These are phyloP conservation scores for Fusarium annulatum DNA, from an alignment of 2,329 filamentous ascomycete species.

Conservation along the genomic window DNA sequence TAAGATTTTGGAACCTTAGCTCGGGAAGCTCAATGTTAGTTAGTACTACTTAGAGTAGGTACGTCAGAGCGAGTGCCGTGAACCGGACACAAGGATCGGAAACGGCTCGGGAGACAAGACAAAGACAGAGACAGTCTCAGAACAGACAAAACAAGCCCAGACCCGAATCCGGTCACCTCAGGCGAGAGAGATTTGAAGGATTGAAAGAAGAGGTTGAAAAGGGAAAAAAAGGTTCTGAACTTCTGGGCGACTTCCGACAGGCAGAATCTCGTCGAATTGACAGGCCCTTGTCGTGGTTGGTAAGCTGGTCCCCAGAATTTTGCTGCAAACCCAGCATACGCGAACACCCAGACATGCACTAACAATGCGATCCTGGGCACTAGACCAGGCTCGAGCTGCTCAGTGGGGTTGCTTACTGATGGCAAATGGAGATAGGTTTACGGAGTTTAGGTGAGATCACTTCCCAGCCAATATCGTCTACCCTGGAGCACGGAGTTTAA, in stretches of 20 bases:
- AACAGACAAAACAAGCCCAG: neutral
- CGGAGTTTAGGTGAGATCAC: conserved; percentile 10
- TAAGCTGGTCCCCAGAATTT: conserved; percentile 34
- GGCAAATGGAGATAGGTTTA: conserved; percentile 1
- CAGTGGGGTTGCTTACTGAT: conserved; percentile 16
- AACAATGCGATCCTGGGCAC: conserved; percentile 7
- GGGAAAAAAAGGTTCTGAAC: conserved; percentile 6
- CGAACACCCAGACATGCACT: conserved; percentile 24
- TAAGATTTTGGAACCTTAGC: conserved; percentile 21
- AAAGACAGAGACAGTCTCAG: conserved; percentile 8
- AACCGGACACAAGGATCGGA: conserved; percentile 11
- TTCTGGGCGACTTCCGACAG: conserved; percentile 33
- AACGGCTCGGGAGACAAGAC: conserved; percentile 12
- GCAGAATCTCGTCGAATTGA: conserved; percentile 34
- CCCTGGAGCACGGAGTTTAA: neutral
- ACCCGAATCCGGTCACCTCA: conserved; percentile 20
- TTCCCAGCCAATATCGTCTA: neutral
- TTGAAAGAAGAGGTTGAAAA: neutral
- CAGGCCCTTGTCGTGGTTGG: conserved; percentile 32
- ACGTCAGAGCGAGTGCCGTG: conserved; percentile 29
- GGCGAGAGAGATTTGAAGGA: conserved; percentile 7
- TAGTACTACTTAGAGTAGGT: neutral
- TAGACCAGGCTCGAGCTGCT: conserved; percentile 1
- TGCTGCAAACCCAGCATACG: conserved; percentile 22
- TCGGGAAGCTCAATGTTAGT: conserved; percentile 25